phyloP scores from a whole-genome alignment of 1,284 basidiomycete species.

The Butyriboletus appendiculatus region DNA sequence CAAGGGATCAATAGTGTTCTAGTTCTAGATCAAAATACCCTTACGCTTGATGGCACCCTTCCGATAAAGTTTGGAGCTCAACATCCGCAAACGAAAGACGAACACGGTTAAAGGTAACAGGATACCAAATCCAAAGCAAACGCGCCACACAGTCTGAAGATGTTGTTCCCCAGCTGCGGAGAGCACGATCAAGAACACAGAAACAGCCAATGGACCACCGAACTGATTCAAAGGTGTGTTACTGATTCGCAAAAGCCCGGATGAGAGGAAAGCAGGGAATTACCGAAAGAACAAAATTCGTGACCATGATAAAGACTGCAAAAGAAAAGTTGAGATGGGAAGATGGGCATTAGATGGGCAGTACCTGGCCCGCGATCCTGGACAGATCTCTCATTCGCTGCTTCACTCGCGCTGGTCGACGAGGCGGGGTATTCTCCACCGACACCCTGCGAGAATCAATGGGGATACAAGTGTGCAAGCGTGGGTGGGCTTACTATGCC shows the following conservation, averaged over 20 bases:
- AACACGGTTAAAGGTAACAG: conserved; percentile 71
- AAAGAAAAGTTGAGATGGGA: conserved; percentile 4
- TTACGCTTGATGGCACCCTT: conserved; percentile 65
- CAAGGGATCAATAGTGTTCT: conserved; percentile 8
- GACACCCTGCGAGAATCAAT: conserved; percentile 48
- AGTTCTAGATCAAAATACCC: not conserved
- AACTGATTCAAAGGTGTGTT: conserved; percentile 41
- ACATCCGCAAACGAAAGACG: conserved; percentile 70
- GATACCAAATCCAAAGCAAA: conserved; percentile 74
- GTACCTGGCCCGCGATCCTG: conserved; percentile 62
- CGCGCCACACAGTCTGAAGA: conserved; percentile 73
- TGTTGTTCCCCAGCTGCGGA: conserved; percentile 64
- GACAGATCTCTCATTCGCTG: conserved; percentile 70
- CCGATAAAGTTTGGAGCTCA: conserved; percentile 66
- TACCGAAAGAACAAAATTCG: conserved; percentile 65
- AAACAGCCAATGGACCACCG: conserved; percentile 70
- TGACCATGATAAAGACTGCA: conserved; percentile 71
- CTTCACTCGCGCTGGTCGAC: conserved; percentile 66
- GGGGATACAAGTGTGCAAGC: not conserved
- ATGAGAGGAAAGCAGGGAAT: conserved; percentile 10
- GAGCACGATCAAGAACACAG: conserved; percentile 73
- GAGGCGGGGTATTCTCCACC: conserved; percentile 81
- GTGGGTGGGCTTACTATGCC: conserved; percentile 54
- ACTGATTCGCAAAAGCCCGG: conserved; percentile 11
- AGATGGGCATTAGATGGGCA: conserved; percentile 5